Conservation (phyloP, 2,329 filamentous ascomycete genomes). For the Penicillium expansum region DNA sequence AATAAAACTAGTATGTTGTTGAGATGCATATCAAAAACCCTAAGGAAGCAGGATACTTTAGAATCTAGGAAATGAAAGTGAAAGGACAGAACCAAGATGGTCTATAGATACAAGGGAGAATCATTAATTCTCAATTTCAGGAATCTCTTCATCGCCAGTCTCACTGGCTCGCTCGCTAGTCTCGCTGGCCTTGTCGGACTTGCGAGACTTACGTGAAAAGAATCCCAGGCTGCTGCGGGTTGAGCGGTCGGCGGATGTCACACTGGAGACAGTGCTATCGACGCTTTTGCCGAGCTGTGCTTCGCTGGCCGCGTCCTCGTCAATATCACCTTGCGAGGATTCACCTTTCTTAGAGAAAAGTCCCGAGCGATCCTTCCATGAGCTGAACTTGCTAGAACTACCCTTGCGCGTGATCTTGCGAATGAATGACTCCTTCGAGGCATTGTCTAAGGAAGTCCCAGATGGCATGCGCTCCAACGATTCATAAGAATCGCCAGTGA, state of each 20-base stretch:
- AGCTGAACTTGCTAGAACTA: conserved; percentile 51
- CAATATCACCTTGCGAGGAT: conserved; percentile 44
- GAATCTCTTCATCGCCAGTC: conserved; percentile 42
- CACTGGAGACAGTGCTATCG: conserved; percentile 43
- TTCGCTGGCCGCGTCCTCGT: conserved; percentile 43
- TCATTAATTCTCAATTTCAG: conserved; percentile 27
- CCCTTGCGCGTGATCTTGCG: conserved; percentile 53
- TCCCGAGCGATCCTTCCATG: conserved; percentile 51
- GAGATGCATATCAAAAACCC: conserved; percentile 14
- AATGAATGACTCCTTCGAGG: conserved; percentile 50
- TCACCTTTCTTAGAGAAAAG: conserved; percentile 49
- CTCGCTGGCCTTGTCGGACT: conserved; percentile 44
- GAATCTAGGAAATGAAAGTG: conserved; percentile 13
- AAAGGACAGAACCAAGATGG: conserved; percentile 5
- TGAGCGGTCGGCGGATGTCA: conserved; percentile 43
- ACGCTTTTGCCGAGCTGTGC: conserved; percentile 44
- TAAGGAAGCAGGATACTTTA: conserved; percentile 10
- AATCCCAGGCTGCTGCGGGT: conserved; percentile 47
- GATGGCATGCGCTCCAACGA: conserved; percentile 49
- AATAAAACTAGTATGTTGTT: conserved; percentile 2
- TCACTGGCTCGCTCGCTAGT: conserved; percentile 46
- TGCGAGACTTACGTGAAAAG: conserved; percentile 49
- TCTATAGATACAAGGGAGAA: conserved; percentile 1
- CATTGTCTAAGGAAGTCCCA: conserved; percentile 41
- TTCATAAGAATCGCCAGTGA: conserved; percentile 48